Evolutionary conservation across 1,139 yeast species (phyloP).

Genomic region (Ogataea hybrid): DNA sequence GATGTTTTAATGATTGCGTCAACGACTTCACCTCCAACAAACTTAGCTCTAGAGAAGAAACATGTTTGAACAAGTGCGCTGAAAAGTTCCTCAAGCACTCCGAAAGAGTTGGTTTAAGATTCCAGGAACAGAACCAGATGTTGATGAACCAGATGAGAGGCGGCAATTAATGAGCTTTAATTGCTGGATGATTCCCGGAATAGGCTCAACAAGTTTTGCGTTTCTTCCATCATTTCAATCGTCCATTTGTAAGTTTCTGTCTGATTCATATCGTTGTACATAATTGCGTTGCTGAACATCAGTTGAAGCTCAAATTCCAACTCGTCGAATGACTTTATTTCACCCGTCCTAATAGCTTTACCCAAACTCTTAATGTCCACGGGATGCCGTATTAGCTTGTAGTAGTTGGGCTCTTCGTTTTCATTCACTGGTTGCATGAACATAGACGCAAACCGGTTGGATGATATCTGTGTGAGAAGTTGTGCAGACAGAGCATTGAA

Average conservation of each 20-base stretch:
- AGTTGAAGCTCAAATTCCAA: conserved; percentile 67
- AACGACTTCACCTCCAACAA: conserved; percentile 94
- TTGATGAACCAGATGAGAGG: conserved; percentile 46
- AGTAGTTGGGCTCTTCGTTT: conserved; percentile 68
- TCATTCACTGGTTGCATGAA: conserved; percentile 68
- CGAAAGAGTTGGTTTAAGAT: conserved; percentile 97
- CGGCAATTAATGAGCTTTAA: conserved; percentile 12
- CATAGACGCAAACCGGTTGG: conserved; percentile 73
- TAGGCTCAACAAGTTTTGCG: conserved; percentile 48
- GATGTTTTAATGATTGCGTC: conserved; percentile 96
- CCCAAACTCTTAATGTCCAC: conserved; percentile 65
- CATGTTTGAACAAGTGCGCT: conserved; percentile 88
- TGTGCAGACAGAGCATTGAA: conserved; percentile 58
- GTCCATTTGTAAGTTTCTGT: conserved; percentile 64
- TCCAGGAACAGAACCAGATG: conserved; percentile 90
- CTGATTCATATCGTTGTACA: conserved; percentile 65
- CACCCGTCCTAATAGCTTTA: conserved; percentile 56
- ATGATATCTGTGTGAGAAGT: conserved; percentile 60
- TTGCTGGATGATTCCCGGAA: conserved; percentile 35
- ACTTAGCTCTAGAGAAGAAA: conserved; percentile 78
- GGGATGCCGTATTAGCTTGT: conserved; percentile 59
- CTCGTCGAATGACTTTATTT: conserved; percentile 46
- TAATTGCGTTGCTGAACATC: conserved; percentile 82
- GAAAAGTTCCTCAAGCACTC: conserved; percentile 98
- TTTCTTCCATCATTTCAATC: conserved; percentile 63